Percentiles rank a stretch among this genome's conserved stretches.
These are phyloP conservation scores for Rhizopus microsporus DNA, from an alignment of 371 early-diverging fungal genomes.

Conservation along the genomic window DNA sequence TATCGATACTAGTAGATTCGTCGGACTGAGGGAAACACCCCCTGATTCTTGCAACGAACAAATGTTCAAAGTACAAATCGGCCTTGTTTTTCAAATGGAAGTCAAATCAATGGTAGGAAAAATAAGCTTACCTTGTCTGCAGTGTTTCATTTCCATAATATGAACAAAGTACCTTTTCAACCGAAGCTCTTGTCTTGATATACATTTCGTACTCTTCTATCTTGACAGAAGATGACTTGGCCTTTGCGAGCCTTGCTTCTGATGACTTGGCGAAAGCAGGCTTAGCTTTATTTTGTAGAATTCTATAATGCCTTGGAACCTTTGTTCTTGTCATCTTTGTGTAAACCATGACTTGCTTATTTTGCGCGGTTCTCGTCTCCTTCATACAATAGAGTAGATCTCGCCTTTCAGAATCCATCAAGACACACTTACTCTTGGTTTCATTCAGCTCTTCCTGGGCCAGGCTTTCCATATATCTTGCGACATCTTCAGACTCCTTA, in stretches of 20 bases:
- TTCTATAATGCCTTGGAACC: not conserved
- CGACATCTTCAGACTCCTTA: not conserved
- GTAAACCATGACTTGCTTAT: not conserved
- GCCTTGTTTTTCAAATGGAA: not conserved
- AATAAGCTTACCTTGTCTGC: not conserved
- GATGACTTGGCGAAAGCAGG: not conserved
- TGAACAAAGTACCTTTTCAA: not conserved
- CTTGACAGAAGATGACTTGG: not conserved
- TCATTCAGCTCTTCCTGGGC: not conserved
- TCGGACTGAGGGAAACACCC: too few relatives aligned
- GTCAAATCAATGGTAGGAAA: not conserved
- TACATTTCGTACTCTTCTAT: not conserved
- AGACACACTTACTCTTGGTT: slow-evolving; percentile 1
- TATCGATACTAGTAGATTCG: too few relatives aligned
- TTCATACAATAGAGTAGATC: slow-evolving; percentile 5
- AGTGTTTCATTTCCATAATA: slow-evolving; percentile 8
- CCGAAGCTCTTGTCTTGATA: slow-evolving; percentile 7
- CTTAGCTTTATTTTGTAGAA: not conserved
- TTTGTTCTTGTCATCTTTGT: not conserved
- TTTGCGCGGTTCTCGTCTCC: not conserved
- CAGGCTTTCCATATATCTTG: slow-evolving; percentile 1
- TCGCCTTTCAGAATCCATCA: slow-evolving; percentile 3
- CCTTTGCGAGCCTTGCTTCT: not conserved
- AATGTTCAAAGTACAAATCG: not conserved
- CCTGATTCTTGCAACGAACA: not conserved